phyloP scores from a whole-genome alignment of 2,329 filamentous ascomycete species.

The Ceratocystis alfenasii region DNA sequence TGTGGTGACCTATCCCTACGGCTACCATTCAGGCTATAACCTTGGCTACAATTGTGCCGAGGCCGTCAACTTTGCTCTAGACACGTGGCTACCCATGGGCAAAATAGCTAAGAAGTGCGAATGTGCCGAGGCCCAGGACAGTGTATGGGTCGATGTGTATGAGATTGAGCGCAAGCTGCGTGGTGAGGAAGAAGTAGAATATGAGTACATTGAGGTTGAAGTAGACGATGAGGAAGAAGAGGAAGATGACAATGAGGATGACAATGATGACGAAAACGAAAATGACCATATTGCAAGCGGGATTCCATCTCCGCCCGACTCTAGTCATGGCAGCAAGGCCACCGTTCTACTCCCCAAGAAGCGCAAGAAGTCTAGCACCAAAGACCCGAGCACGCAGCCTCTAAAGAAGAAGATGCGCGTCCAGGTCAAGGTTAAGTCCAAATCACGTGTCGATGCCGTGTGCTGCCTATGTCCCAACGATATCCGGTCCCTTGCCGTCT shows the following conservation, averaged over 20 bases:
- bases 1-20: constrained; percentile 95
- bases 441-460: constrained; percentile 59
- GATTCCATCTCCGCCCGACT: constrained; percentile 66
- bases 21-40: constrained; percentile 97
- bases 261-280: constrained; percentile 50
- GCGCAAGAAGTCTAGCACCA: constrained; percentile 38
- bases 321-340: constrained; percentile 49
- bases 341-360: constrained; percentile 34
- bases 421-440: constrained; percentile 53
- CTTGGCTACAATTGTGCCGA: constrained; percentile 97
- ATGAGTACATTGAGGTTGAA: constrained; percentile 64
- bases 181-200: constrained; percentile 67
- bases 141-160: constrained; percentile 93
- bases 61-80: constrained; percentile 94
- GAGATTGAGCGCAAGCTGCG: constrained; percentile 91
- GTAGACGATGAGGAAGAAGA: constrained; percentile 44
- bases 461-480: constrained; percentile 91
- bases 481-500: constrained; percentile 65
- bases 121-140: constrained; percentile 88
- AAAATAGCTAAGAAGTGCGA: constrained; percentile 94
- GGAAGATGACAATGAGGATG: constrained; percentile 49
- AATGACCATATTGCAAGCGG: constrained; percentile 43
- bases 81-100: constrained; percentile 89
- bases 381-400: constrained; percentile 29
- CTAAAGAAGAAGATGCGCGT: constrained; percentile 54